Conservation (phyloP, 805 yeast genomes). For the Zygosaccharomyces gambellarensis region DNA sequence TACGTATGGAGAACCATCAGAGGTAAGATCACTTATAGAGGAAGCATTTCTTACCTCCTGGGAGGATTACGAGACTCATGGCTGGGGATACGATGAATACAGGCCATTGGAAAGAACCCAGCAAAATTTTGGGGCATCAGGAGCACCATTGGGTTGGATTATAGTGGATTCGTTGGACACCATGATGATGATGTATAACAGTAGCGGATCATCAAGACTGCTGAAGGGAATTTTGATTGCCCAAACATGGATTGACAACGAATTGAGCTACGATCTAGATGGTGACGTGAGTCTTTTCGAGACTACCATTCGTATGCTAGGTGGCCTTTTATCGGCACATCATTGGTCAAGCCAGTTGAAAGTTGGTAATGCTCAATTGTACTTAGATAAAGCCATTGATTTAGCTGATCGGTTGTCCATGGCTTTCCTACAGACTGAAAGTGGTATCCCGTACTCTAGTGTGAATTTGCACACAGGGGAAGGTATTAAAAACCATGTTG, state of each 20-base stretch:
- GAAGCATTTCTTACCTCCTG: slow-evolving; percentile 71
- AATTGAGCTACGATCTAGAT: slow-evolving; percentile 65
- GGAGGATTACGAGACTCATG: slow-evolving; percentile 63
- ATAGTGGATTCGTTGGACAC: slow-evolving; percentile 86
- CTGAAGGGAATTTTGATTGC: slow-evolving; percentile 60
- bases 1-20: slow-evolving; percentile 6
- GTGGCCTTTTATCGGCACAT: slow-evolving; percentile 83
- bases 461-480: slow-evolving; percentile 64
- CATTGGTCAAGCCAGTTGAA: slow-evolving; percentile 54
- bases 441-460: slow-evolving; percentile 76
- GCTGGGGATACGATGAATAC: slow-evolving; percentile 82
- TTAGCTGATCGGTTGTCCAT: slow-evolving; percentile 70
- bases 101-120: slow-evolving; percentile 60
- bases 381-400: slow-evolving; percentile 71
- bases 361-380: slow-evolving; percentile 43
- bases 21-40: slow-evolving; percentile 46
- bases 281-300: slow-evolving; percentile 79
- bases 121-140: slow-evolving; percentile 65
- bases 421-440: slow-evolving; percentile 52
- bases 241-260: slow-evolving; percentile 67
- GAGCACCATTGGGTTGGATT: slow-evolving; percentile 82
- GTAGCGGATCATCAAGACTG: slow-evolving; percentile 21
- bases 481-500: slow-evolving; percentile 58
- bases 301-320: slow-evolving; percentile 91
- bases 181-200: slow-evolving; percentile 65